These are phyloP conservation scores for Chenopodium album DNA, from an alignment of 148 eudicot species.

Conservation along the genomic window DNA sequence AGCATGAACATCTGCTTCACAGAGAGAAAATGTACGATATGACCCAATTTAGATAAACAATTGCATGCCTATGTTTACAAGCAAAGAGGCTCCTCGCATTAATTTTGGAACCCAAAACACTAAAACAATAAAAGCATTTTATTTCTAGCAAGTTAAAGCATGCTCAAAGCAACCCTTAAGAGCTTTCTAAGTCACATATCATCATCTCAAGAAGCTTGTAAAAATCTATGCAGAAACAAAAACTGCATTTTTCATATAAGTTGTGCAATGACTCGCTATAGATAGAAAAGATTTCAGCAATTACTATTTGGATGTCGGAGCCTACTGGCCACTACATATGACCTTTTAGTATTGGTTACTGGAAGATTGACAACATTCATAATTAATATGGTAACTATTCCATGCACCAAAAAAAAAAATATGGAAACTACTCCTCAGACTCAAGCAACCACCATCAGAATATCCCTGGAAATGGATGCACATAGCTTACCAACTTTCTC, in stretches of 20 bases:
- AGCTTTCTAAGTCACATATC: not conserved
- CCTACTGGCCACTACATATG: not conserved
- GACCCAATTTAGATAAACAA: not conserved
- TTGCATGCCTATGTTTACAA: conserved; percentile 2
- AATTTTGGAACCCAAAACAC: not conserved
- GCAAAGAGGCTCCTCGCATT: conserved; percentile 2
- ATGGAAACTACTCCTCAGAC: not conserved
- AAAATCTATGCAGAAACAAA: not conserved
- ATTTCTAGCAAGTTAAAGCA: not conserved
- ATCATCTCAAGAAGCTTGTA: conserved; percentile 7
- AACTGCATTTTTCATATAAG: not conserved
- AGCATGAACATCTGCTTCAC: not conserved
- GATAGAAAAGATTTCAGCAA: not conserved
- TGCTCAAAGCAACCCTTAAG: not conserved
- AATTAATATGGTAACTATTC: not conserved
- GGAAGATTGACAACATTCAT: not conserved
- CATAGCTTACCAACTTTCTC: conserved; percentile 71
- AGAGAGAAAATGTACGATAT: not conserved
- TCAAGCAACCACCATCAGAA: not conserved
- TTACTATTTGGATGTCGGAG: not conserved
- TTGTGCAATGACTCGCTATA: not conserved
- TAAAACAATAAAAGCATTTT: not conserved
- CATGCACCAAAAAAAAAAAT: no score
- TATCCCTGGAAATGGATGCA: not conserved
- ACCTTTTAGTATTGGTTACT: not conserved